phyloP scores from a whole-genome alignment of 1,139 yeast species.

The Yamadazyma dendronema region DNA sequence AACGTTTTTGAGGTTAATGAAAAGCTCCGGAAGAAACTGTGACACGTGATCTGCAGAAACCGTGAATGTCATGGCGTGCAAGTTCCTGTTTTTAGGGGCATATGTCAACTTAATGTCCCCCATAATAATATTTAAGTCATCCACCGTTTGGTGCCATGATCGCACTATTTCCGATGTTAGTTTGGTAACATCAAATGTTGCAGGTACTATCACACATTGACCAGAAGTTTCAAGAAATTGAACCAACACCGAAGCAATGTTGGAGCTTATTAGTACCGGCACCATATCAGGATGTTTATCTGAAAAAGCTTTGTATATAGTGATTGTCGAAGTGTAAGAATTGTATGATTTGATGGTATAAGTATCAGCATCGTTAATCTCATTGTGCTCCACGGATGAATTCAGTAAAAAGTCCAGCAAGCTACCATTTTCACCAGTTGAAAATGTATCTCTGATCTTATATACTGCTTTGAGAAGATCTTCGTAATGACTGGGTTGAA shows the following conservation, averaged over 20 bases:
- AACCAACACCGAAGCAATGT: neutral
- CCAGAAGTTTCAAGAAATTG: conserved; percentile 5
- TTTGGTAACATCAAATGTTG: neutral
- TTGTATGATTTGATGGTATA: neutral
- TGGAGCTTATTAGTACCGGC: conserved; percentile 1
- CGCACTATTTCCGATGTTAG: conserved; percentile 1
- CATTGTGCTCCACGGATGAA: neutral
- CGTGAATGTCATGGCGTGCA: conserved; percentile 23
- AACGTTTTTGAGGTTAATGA: conserved; percentile 15
- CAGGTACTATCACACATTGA: conserved; percentile 7
- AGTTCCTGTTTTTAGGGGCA: conserved; percentile 11
- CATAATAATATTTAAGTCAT: neutral
- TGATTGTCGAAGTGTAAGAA: neutral
- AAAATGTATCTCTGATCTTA: neutral
- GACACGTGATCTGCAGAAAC: conserved; percentile 22
- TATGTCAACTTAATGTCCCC: conserved; percentile 21
- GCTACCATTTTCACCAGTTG: neutral
- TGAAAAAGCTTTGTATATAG: neutral
- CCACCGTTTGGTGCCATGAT: neutral
- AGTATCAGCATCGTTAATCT: neutral
- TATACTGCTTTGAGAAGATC: neutral
- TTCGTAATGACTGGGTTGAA: neutral
- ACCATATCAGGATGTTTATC: neutral
- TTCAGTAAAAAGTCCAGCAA: neutral
- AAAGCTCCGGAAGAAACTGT: conserved; percentile 11